phyloP scores from a whole-genome alignment of 2,329 filamentous ascomycete species.

The Claviceps citrina region DNA sequence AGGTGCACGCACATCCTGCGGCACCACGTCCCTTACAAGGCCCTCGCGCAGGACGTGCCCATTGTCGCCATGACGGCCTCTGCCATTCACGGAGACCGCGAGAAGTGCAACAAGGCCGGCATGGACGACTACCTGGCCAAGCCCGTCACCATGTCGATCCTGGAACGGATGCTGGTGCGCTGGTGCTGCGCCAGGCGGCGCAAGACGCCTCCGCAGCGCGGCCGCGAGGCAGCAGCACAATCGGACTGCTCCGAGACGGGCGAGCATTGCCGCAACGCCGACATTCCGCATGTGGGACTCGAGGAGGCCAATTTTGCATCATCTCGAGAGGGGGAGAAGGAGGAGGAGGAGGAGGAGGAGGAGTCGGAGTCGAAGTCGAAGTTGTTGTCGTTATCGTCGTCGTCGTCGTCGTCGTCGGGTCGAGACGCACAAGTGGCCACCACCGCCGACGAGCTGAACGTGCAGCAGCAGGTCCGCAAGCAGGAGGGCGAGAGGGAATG shows the following conservation, averaged over 20 bases:
- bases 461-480: constrained; percentile 19
- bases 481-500: constrained; percentile 25
- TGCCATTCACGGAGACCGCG: constrained; percentile 60
- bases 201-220: constrained; percentile 10
- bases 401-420: too few relatives aligned
- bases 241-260: constrained; percentile 33
- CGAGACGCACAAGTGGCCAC: too few relatives aligned
- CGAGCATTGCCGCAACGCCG: constrained; percentile 27
- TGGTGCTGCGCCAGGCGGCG: constrained; percentile 36
- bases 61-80: constrained; percentile 74
- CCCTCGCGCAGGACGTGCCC: constrained; percentile 44
- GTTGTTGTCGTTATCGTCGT: too few relatives aligned
- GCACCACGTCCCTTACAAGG: constrained; percentile 49
- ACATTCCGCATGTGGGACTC: constrained; percentile 23
- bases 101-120: constrained; percentile 57
- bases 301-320: constrained; percentile 13
- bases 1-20: constrained; percentile 59
- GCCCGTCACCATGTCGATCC: constrained; percentile 50
- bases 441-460: constrained; percentile 16
- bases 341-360: too few relatives aligned
- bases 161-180: constrained; percentile 57
- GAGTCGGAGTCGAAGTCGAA: too few relatives aligned
- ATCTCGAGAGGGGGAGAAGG: too few relatives aligned
- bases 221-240: constrained; percentile 15
- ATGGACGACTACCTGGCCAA: constrained; percentile 69